These are phyloP conservation scores for Entoloma clypeatum DNA, from an alignment of 1,284 basidiomycete species.

Conservation along the genomic window DNA sequence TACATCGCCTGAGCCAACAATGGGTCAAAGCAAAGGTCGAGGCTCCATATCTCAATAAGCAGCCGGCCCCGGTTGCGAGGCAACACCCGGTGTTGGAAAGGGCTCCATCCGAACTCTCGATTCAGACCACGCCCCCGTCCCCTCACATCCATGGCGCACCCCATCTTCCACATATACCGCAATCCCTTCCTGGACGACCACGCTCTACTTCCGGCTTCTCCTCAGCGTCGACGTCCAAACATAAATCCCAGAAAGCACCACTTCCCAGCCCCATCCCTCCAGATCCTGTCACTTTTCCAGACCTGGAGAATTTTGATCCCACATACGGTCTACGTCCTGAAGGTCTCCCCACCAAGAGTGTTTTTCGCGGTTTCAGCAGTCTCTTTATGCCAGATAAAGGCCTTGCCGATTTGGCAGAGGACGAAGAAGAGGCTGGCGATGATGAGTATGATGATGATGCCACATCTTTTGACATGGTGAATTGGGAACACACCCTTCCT, in stretches of 20 bases:
- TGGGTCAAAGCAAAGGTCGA: constrained; percentile 90
- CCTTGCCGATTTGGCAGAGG: constrained; percentile 76
- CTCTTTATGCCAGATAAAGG: constrained; percentile 68
- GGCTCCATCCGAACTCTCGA: constrained; percentile 26
- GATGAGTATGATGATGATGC: constrained; percentile 46
- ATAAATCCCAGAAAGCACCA: constrained; percentile 23
- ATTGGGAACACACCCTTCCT: constrained; percentile 61
- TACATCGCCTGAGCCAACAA: constrained; percentile 91
- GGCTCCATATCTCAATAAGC: constrained; percentile 66
- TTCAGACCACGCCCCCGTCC: constrained; percentile 11
- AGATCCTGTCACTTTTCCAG: constrained; percentile 56
- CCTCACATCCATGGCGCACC: constrained; percentile 10
- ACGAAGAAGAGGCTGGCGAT: constrained; percentile 48
- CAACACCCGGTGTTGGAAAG: constrained; percentile 27
- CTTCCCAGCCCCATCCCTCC: constrained; percentile 34
- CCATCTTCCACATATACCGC: constrained; percentile 16
- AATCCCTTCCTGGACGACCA: constrained; percentile 22
- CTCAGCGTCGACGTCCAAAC: constrained; percentile 18
- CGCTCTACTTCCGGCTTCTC: constrained; percentile 35
- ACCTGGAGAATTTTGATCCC: constrained; percentile 91
- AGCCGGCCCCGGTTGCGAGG: constrained; percentile 31
- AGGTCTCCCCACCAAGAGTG: constrained; percentile 73
- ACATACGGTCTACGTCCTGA: constrained; percentile 97
- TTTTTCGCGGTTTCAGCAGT: constrained; percentile 69
- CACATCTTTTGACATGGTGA: constrained; percentile 58